Percentiles rank a stretch among this genome's conserved stretches.
Evolutionary conservation across 2,329 filamentous ascomycete genomes (phyloP).

Genomic region (Penicillium sp.): DNA sequence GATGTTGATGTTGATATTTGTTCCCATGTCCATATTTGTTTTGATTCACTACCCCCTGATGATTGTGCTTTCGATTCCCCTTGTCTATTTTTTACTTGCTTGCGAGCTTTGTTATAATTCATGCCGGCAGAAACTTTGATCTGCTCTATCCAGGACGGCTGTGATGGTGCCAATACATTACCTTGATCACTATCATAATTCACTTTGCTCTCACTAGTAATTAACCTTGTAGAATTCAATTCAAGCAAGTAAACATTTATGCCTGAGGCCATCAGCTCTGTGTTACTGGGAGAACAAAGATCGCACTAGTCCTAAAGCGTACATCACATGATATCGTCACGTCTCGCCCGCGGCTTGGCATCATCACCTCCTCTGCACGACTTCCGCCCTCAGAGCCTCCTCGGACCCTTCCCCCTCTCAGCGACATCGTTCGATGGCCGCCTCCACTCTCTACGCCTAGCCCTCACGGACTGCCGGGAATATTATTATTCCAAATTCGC

Average conservation of each 20-base stretch:
- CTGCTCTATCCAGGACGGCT: neutral
- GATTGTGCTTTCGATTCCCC: conserved; percentile 28
- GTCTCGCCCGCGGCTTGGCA: conserved; percentile 39
- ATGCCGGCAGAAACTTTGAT: neutral
- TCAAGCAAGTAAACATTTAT: neutral
- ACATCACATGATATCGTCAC: conserved; percentile 21
- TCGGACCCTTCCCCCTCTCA: conserved; percentile 20
- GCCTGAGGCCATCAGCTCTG: neutral
- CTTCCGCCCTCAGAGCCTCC: conserved; percentile 24
- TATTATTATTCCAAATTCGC: conserved; percentile 24
- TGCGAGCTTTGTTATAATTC: conserved; percentile 8
- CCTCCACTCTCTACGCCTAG: conserved; percentile 21
- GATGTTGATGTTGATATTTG: conserved; percentile 27
- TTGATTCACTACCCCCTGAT: conserved; percentile 16
- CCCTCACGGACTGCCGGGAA: conserved; percentile 19
- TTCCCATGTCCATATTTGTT: conserved; percentile 24
- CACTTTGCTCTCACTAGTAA: neutral
- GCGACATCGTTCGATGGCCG: conserved; percentile 29
- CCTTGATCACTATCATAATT: conserved; percentile 9
- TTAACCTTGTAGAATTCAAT: neutral
- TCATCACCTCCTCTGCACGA: conserved; percentile 38
- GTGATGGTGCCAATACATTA: neutral
- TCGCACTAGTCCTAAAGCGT: neutral
- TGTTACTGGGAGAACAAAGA: neutral
- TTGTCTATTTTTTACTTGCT: conserved; percentile 3